phyloP scores from a whole-genome alignment of 768 basidiomycete species.

The Suillus bovinus region DNA sequence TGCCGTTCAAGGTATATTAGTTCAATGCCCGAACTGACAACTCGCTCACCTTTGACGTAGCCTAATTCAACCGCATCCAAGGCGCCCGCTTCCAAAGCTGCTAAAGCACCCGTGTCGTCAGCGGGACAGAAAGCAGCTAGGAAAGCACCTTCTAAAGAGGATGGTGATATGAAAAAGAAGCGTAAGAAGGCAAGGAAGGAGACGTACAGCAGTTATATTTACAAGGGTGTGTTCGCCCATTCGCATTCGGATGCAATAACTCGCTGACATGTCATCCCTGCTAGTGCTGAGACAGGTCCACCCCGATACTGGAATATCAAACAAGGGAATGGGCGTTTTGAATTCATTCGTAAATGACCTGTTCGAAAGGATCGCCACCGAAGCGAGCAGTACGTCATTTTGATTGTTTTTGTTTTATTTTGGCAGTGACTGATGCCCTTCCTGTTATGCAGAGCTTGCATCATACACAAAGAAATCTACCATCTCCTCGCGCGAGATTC shows the following conservation, averaged over 20 bases:
- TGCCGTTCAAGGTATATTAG: constrained; percentile 7
- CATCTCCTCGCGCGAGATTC: constrained; percentile 73
- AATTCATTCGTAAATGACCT: constrained; percentile 67
- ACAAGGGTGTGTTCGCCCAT: constrained; percentile 42
- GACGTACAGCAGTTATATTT: constrained; percentile 66
- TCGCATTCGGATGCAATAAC: background rate
- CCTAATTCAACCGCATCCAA: constrained; percentile 36
- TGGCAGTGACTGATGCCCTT: background rate
- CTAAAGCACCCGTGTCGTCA: constrained; percentile 52
- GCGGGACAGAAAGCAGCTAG: constrained; percentile 41
- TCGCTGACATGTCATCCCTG: background rate
- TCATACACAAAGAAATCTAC: constrained; percentile 73
- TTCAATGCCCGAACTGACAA: background rate
- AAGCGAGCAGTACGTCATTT: constrained; percentile 46
- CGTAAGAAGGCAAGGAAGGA: constrained; percentile 58
- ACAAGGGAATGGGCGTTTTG: constrained; percentile 60
- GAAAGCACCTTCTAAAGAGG: constrained; percentile 24
- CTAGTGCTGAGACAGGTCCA: constrained; percentile 70
- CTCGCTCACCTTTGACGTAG: constrained; percentile 17
- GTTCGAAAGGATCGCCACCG: constrained; percentile 58
- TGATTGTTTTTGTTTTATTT: background rate
- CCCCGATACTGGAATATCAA: constrained; percentile 74
- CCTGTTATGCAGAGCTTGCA: constrained; percentile 48
- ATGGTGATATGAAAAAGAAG: constrained; percentile 49
- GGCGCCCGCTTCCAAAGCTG: constrained; percentile 44